Percentiles rank a stretch among this genome's conserved stretches.
Evolutionary conservation across 768 basidiomycete species (phyloP).

Genomic region (Suillus ampliporus): DNA sequence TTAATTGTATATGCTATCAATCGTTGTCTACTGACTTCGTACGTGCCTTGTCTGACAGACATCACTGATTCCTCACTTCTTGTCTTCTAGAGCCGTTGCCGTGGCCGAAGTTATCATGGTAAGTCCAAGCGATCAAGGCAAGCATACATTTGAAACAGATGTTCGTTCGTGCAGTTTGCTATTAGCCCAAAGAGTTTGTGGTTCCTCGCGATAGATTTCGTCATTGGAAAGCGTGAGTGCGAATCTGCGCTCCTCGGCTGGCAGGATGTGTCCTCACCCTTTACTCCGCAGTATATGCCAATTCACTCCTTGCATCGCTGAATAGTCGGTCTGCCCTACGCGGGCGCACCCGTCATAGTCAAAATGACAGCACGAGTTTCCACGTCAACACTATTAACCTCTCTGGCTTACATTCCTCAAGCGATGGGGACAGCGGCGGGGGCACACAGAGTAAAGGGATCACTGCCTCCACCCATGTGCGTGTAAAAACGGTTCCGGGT

Average conservation of each 20-base stretch:
- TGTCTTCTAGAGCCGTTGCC: slow-evolving; percentile 21
- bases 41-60: slow-evolving; percentile 19
- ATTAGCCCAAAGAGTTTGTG: slow-evolving; percentile 50
- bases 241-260: neutral
- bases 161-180: slow-evolving; percentile 38
- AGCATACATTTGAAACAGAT: neutral
- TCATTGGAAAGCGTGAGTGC: slow-evolving; percentile 51
- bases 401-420: slow-evolving; percentile 7
- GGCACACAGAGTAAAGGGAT: neutral
- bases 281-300: slow-evolving; percentile 46
- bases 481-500: neutral
- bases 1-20: slow-evolving; percentile 57
- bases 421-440: neutral
- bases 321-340: slow-evolving; percentile 46
- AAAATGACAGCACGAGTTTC: slow-evolving; percentile 8
- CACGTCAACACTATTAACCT: slow-evolving; percentile 11
- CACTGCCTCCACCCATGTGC: neutral
- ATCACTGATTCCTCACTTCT: neutral
- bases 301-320: slow-evolving; percentile 50
- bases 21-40: slow-evolving; percentile 56
- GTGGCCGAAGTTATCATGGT: slow-evolving; percentile 29
- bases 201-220: slow-evolving; percentile 53
- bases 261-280: neutral
- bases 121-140: slow-evolving; percentile 1
- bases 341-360: slow-evolving; percentile 12